Conservation (phyloP, 768 basidiomycete species). For the Lepiota brunneoincarnata region DNA sequence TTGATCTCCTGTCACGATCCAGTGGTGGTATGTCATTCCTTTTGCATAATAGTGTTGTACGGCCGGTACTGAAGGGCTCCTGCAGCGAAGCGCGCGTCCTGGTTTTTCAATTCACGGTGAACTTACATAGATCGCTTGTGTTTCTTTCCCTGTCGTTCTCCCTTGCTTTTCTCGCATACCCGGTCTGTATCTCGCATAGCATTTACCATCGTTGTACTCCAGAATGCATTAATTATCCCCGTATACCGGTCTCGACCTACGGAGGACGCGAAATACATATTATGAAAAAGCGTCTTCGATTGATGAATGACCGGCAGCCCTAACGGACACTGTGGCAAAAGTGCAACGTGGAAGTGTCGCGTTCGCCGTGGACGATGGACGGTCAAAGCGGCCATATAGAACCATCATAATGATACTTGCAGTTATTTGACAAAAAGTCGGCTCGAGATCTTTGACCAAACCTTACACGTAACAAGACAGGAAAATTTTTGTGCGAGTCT, state of each 20-base stretch:
- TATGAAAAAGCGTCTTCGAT: too few species aligned
- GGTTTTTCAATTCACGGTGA: slow-evolving; percentile 89
- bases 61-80: slow-evolving; percentile 17
- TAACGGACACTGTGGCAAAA: not conserved
- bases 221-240: slow-evolving; percentile 8
- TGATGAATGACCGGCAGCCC: not conserved
- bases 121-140: slow-evolving; percentile 6
- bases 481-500: slow-evolving; percentile 3
- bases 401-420: slow-evolving; percentile 5
- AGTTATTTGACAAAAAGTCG: slow-evolving; percentile 8
- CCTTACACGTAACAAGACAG: slow-evolving; percentile 5
- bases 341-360: not conserved
- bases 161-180: slow-evolving; percentile 20
- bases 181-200: slow-evolving; percentile 24
- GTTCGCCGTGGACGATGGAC: not conserved
- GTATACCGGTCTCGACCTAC: not conserved
- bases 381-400: too few species aligned
- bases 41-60: slow-evolving; percentile 17
- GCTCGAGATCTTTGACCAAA: not conserved
- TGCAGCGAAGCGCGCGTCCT: slow-evolving; percentile 85
- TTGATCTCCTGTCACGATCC: slow-evolving; percentile 15
- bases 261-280: not conserved
- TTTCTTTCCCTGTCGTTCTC: slow-evolving; percentile 10
- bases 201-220: slow-evolving; percentile 10
- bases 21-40: slow-evolving; percentile 22